Percentiles rank a stretch among this genome's conserved stretches.
Evolutionary conservation across 495 filamentous ascomycete genomes (phyloP).

Genomic region (Annulohypoxylon maeteangense): DNA sequence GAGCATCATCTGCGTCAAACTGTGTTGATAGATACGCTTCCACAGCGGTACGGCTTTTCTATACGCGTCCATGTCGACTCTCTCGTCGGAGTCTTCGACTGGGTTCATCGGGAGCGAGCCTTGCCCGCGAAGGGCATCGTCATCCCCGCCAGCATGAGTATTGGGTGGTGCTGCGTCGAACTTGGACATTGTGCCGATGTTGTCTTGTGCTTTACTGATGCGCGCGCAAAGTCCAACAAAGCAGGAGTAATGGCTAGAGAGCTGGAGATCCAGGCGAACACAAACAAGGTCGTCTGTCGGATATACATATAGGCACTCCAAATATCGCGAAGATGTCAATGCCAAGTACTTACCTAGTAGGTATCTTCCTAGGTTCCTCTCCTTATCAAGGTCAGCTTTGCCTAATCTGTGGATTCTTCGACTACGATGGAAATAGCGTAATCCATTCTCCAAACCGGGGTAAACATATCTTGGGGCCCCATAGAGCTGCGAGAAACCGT

Average conservation of each 20-base stretch:
- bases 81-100: conserved; percentile 26
- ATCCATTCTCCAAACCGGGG: conserved; percentile 24
- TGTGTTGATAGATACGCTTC: conserved; percentile 39
- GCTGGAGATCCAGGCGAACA: not conserved
- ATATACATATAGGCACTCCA: conserved; percentile 37
- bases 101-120: conserved; percentile 38
- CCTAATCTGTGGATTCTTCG: conserved; percentile 30
- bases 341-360: conserved; percentile 3
- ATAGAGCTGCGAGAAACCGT: conserved; percentile 2
- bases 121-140: conserved; percentile 30
- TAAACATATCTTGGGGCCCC: conserved; percentile 30
- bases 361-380: not conserved
- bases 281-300: not conserved
- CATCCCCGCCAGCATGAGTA: conserved; percentile 35
- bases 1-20: conserved; percentile 40
- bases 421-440: conserved; percentile 21
- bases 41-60: conserved; percentile 25
- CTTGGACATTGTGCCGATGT: conserved; percentile 30
- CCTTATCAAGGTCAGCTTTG: conserved; percentile 31
- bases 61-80: conserved; percentile 37
- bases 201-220: conserved; percentile 1
- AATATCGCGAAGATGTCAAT: conserved; percentile 21
- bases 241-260: not conserved
- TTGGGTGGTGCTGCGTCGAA: conserved; percentile 40
- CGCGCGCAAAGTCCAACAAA: not conserved